Percentiles rank a stretch among this genome's conserved stretches.
phyloP scores from a whole-genome alignment of 352 stramenopile genomes.

The Globisporangium middletonii region DNA sequence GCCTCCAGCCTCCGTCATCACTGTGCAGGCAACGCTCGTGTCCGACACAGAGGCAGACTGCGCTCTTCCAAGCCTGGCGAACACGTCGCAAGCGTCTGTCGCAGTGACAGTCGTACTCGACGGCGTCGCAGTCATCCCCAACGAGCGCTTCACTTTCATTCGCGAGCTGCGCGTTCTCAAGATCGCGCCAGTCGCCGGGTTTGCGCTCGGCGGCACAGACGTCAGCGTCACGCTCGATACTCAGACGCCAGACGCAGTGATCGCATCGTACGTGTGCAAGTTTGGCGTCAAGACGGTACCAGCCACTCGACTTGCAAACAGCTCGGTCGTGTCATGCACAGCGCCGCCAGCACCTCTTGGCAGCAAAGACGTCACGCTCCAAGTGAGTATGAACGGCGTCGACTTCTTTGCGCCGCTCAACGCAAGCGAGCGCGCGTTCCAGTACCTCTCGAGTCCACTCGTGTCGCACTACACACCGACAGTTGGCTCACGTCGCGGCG shows the following conservation, averaged over 20 bases:
- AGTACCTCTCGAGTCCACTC: slow-evolving; percentile 16
- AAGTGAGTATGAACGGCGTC: slow-evolving; percentile 34
- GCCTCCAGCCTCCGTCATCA: not conserved
- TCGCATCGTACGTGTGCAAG: slow-evolving; percentile 18
- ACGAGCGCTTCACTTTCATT: slow-evolving; percentile 11
- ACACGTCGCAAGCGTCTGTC: not conserved
- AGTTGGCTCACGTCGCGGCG: slow-evolving; percentile 23
- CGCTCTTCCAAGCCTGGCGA: slow-evolving; percentile 1
- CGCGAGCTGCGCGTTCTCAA: slow-evolving; percentile 15
- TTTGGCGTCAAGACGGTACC: slow-evolving; percentile 17
- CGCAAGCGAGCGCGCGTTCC: slow-evolving; percentile 13
- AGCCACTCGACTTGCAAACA: slow-evolving; percentile 3
- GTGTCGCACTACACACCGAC: slow-evolving; percentile 22
- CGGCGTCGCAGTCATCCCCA: slow-evolving; percentile 12
- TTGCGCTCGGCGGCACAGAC: slow-evolving; percentile 14
- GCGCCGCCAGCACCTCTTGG: slow-evolving; percentile 11
- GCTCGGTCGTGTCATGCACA: slow-evolving; percentile 20
- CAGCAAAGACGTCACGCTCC: slow-evolving; percentile 10
- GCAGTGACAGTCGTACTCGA: slow-evolving; percentile 23
- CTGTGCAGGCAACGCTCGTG: slow-evolving; percentile 1
- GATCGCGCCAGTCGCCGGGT: slow-evolving; percentile 18
- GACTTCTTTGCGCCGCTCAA: slow-evolving; percentile 24
- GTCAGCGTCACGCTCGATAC: slow-evolving; percentile 15
- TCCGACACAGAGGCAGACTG: slow-evolving; percentile 9
- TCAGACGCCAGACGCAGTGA: not conserved